Conservation (phyloP, 1,284 basidiomycete genomes). For the Fistulina hepatica region DNA sequence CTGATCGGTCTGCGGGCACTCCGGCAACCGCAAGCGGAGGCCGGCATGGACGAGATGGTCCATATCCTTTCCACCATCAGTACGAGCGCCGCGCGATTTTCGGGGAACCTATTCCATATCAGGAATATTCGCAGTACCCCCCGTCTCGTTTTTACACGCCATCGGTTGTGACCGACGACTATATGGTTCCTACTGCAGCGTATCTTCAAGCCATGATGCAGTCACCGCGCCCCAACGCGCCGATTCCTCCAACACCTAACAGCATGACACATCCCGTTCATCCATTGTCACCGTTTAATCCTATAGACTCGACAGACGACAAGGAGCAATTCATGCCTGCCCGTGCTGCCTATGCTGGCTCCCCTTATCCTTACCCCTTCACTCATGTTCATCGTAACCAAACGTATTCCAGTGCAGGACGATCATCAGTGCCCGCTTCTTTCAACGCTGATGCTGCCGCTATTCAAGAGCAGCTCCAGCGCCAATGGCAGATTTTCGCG, state of each 20-base stretch:
- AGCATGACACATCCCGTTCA: conserved; percentile 61
- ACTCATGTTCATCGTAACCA: conserved; percentile 52
- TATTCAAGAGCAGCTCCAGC: conserved; percentile 55
- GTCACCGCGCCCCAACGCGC: conserved; percentile 53
- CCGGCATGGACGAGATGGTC: too few species aligned
- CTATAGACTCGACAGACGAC: conserved; percentile 14
- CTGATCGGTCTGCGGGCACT: too few species aligned
- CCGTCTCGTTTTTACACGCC: conserved; percentile 1
- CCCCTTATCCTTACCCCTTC: conserved; percentile 68
- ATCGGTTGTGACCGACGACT: not conserved
- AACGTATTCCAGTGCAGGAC: too few species aligned
- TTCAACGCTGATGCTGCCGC: conserved; percentile 31
- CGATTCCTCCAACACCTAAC: conserved; percentile 65
- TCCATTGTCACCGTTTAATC: conserved; percentile 46
- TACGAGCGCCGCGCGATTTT: too few species aligned
- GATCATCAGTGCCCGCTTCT: too few species aligned
- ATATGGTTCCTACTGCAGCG: conserved; percentile 36
- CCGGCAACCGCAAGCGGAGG: too few species aligned
- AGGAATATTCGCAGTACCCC: conserved; percentile 3
- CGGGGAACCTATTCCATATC: conserved; percentile 8
- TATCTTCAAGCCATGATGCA: conserved; percentile 50
- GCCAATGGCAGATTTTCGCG: conserved; percentile 68
- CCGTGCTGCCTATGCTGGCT: conserved; percentile 34
- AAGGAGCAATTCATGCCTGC: too few species aligned
- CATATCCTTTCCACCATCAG: too few species aligned